A percentile compares a stretch with the other conserved stretches of the same genome.
phyloP scores from a whole-genome alignment of 352 stramenopile species.

The Elongisporangium prolatum region DNA sequence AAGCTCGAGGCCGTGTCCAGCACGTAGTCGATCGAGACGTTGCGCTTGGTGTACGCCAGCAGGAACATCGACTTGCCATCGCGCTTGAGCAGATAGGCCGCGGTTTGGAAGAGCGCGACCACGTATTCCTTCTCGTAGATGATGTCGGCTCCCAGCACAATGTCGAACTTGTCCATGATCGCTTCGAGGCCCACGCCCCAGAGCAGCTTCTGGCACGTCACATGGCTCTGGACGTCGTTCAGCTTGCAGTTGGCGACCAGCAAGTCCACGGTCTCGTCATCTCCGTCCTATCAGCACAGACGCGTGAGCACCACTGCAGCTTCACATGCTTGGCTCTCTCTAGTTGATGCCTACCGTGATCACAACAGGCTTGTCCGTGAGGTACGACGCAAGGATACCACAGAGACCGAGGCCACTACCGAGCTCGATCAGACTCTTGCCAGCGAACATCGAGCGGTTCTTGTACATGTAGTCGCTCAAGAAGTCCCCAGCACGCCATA shows the following conservation, averaged over 20 bases:
- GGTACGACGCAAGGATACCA: constrained; percentile 50
- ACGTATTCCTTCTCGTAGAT: constrained; percentile 65
- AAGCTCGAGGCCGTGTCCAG: constrained; percentile 44
- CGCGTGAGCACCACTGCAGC: neutral
- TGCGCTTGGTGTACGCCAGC: constrained; percentile 61
- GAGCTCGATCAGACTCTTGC: constrained; percentile 41
- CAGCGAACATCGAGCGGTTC: constrained; percentile 23
- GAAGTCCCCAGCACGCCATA: constrained; percentile 60
- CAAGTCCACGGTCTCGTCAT: constrained; percentile 45
- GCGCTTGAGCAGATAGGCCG: constrained; percentile 33
- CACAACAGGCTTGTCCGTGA: constrained; percentile 45
- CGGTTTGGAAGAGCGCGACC: constrained; percentile 45
- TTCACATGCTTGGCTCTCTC: neutral
- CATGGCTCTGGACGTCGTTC: constrained; percentile 31
- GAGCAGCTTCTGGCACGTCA: constrained; percentile 40
- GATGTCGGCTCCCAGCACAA: constrained; percentile 53
- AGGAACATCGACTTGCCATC: constrained; percentile 38
- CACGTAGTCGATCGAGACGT: constrained; percentile 65
- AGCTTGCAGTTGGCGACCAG: constrained; percentile 50
- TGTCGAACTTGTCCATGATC: constrained; percentile 42
- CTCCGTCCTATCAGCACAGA: constrained; percentile 23
- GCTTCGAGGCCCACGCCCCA: constrained; percentile 41
- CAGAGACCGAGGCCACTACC: constrained; percentile 55
- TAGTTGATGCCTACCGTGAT: constrained; percentile 27
- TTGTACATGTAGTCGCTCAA: constrained; percentile 54